Evolutionary conservation across 1,284 basidiomycete genomes (phyloP), one percentile per base, ranked within the genome.

Genomic region (Fomitopsis pinicola): DNA sequence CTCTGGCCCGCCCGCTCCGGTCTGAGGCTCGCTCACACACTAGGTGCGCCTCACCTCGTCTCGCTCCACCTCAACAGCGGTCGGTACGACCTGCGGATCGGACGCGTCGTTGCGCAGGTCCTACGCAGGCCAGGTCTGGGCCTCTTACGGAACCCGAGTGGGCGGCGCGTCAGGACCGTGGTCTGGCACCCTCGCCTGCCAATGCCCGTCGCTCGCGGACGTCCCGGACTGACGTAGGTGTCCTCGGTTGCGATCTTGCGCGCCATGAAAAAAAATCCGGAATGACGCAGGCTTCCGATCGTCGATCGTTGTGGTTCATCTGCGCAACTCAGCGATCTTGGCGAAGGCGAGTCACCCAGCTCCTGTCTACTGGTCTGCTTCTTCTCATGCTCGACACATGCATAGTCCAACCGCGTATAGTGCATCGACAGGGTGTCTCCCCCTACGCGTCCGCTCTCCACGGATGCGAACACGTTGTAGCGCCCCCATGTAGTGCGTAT

Each of bases 81-180:
- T 54, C 35, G 17, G 35, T 38, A 54, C 35, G 35, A 30, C 19
- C 48, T 50, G 28, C 26, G 48, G 7, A 38, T 10, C 17, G 5
- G 14, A 54, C 52, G 35, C 50, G 50, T 35, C 52, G 52, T 40
- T 54, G 52, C 52, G 52, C 52, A 54, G 52, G 52, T 40, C 52
- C 52, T 36, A 15, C 33, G 15, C 52, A 12, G 35, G 35, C 52
- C 19, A 33, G 36, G 17, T 38, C 48, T 50, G 26, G 48, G 22
- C 26, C 38, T 12, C 46, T 5, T 22, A 50, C 48, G 48, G 48
- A 50, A 50, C 48, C 48, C 48, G 48, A 50, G 48, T 50, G 28
- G 14, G 30, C 30, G 30, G 30, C 30, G 30, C 8, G 30, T 10
- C 12, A 15, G 38, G 38, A 15, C 48, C 48, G 26, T 33, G 48